phyloP scores from a whole-genome alignment of 129 eudicot genomes.

The Flaveria brownii region DNA sequence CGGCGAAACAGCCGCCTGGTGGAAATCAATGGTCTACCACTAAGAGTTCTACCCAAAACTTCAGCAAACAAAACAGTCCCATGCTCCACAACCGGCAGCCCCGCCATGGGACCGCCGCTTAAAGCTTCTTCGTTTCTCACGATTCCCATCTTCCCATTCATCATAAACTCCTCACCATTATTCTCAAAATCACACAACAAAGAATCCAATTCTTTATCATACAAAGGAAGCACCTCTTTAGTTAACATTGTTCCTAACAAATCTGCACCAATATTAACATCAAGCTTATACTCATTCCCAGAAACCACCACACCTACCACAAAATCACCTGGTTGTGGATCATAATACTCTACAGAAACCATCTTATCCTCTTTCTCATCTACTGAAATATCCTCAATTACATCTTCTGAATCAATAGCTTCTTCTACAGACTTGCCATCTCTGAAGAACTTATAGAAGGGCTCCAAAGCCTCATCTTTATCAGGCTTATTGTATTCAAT shows the following conservation, averaged over 20 bases:
- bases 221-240: constrained; percentile 90
- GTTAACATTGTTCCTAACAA: constrained; percentile 83
- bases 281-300: constrained; percentile 94
- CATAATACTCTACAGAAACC: constrained; percentile 87
- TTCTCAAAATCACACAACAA: constrained; percentile 70
- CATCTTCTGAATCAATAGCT: constrained; percentile 39
- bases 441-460: constrained; percentile 76
- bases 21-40: constrained; percentile 89
- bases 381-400: constrained; percentile 21
- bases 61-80: constrained; percentile 91
- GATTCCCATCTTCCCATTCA: constrained; percentile 73
- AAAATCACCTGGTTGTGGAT: constrained; percentile 85
- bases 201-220: constrained; percentile 68
- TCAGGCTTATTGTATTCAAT: constrained; percentile 37
- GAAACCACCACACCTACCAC: constrained; percentile 93
- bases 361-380: constrained; percentile 34
- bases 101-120: constrained; percentile 43
- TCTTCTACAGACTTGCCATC: constrained; percentile 43
- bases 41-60: constrained; percentile 90
- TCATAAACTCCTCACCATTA: constrained; percentile 64
- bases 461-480: constrained; percentile 71
- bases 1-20: constrained; percentile 63
- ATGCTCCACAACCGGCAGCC: constrained; percentile 86
- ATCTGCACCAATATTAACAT: constrained; percentile 91
- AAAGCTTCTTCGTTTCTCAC: constrained; percentile 61